phyloP scores from a whole-genome alignment of 805 yeast species.

The Suhomyces vadensis region DNA sequence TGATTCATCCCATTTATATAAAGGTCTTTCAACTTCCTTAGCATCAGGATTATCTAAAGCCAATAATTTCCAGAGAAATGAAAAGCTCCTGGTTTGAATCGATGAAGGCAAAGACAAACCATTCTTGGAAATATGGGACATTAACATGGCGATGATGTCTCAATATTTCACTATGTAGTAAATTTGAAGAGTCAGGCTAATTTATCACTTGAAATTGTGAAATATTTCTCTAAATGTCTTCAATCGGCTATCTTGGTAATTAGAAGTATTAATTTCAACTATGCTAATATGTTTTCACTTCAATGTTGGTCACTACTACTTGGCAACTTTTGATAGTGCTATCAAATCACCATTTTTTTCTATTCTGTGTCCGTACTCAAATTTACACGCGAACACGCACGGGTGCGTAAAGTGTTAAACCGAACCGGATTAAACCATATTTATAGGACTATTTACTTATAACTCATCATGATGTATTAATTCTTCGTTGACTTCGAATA shows the following conservation, averaged over 20 bases:
- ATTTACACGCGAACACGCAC: neutral
- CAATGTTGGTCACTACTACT: neutral
- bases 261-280: neutral
- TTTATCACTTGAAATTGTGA: neutral
- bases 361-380: neutral
- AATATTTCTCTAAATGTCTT: neutral
- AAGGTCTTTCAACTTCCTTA: slow-evolving; percentile 29
- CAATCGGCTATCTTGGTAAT: neutral
- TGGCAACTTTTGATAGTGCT: neutral
- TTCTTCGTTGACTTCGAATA: neutral
- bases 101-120: neutral
- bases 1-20: slow-evolving; percentile 84
- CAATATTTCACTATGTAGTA: neutral
- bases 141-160: slow-evolving; percentile 6
- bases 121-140: slow-evolving; percentile 6
- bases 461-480: slow-evolving; percentile 1
- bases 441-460: slow-evolving; percentile 7
- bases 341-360: neutral
- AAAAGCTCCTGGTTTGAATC: slow-evolving; percentile 24
- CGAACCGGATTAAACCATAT: neutral
- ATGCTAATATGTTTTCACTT: neutral
- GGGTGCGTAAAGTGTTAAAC: neutral
- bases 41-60: slow-evolving; percentile 33
- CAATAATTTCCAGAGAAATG: slow-evolving; percentile 41
- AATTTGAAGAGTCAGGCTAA: neutral